phyloP scores from a whole-genome alignment of 1,284 basidiomycete genomes.

The Xerocomus alliaceus region DNA sequence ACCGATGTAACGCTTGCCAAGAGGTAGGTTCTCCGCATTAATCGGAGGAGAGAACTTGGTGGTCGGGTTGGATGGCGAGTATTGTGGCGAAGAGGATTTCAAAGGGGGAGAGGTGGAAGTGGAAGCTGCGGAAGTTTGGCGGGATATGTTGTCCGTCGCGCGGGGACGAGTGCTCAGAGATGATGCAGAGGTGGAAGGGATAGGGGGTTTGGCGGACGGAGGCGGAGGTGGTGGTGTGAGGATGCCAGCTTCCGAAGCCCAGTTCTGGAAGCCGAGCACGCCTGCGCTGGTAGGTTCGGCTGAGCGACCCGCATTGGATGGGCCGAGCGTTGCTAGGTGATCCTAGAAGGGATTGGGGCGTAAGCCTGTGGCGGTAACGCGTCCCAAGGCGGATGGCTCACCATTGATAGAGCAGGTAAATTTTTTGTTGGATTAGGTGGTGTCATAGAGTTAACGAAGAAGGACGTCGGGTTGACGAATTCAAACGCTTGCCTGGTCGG shows the following conservation, averaged over 20 bases:
- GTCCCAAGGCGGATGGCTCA: slow-evolving; percentile 14
- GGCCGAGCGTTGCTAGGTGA: slow-evolving; percentile 36
- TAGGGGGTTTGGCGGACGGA: slow-evolving; percentile 18
- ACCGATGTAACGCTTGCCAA: slow-evolving; percentile 52
- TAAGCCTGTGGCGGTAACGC: slow-evolving; percentile 14
- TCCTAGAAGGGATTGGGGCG: slow-evolving; percentile 24
- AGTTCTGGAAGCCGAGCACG: slow-evolving; percentile 36
- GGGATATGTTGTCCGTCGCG: slow-evolving; percentile 39
- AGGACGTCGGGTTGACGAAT: slow-evolving; percentile 38
- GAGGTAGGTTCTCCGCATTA: slow-evolving; percentile 27
- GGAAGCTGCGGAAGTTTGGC: slow-evolving; percentile 37
- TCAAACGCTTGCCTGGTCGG: slow-evolving; percentile 34
- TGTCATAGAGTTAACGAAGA: slow-evolving; percentile 26
- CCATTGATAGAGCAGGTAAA: slow-evolving; percentile 41
- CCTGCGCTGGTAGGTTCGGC: slow-evolving; percentile 25
- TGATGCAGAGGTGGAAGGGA: slow-evolving; percentile 12
- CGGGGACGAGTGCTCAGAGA: slow-evolving; percentile 30
- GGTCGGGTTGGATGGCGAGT: slow-evolving; percentile 28
- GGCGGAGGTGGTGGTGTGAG: slow-evolving; percentile 24
- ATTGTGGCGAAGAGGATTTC: slow-evolving; percentile 34
- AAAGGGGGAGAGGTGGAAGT: slow-evolving; percentile 29
- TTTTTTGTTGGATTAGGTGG: slow-evolving; percentile 37
- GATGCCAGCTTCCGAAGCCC: slow-evolving; percentile 42
- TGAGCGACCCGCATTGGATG: slow-evolving; percentile 32
- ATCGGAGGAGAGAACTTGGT: slow-evolving; percentile 36